These are phyloP conservation scores for Oryza nivara DNA, from an alignment of 176 grass and related monocot genomes.

Conservation along the genomic window DNA sequence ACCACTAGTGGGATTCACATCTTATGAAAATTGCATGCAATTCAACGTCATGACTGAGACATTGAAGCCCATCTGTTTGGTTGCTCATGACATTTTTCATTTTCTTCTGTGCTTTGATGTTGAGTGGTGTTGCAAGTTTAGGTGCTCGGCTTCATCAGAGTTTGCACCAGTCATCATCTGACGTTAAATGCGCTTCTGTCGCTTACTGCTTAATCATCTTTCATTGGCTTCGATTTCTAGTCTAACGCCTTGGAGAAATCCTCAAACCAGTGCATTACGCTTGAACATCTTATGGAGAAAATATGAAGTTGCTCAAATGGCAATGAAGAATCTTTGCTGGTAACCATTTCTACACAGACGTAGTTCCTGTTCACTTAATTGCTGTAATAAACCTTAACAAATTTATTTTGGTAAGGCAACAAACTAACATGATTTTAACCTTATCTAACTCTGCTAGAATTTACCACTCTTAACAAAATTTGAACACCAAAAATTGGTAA, in stretches of 20 bases:
- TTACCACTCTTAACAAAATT: no score
- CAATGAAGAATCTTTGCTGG: no score
- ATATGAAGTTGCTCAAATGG: no score
- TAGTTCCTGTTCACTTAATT: no score
- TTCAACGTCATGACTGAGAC: neutral
- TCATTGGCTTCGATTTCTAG: neutral
- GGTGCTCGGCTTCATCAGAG: neutral
- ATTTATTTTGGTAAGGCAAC: no score
- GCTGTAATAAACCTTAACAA: no score
- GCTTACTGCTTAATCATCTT: neutral
- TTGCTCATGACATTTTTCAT: neutral
- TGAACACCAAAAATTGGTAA: no score
- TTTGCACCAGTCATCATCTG: neutral
- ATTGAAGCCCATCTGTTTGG: slow-evolving; percentile 9
- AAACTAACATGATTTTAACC: no score
- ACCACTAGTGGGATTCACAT: neutral
- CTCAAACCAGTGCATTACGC: neutral
- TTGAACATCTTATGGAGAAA: neutral
- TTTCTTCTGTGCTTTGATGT: neutral
- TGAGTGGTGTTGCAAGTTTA: neutral
- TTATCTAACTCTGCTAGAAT: no score
- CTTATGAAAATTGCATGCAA: neutral
- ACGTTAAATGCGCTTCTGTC: neutral
- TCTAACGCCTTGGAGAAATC: neutral
- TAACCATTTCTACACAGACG: no score